Evolutionary conservation across 2,329 filamentous ascomycete species (phyloP), one percentile per base, ranked within the genome.

Genomic region (Colletotrichum eremochloae): DNA sequence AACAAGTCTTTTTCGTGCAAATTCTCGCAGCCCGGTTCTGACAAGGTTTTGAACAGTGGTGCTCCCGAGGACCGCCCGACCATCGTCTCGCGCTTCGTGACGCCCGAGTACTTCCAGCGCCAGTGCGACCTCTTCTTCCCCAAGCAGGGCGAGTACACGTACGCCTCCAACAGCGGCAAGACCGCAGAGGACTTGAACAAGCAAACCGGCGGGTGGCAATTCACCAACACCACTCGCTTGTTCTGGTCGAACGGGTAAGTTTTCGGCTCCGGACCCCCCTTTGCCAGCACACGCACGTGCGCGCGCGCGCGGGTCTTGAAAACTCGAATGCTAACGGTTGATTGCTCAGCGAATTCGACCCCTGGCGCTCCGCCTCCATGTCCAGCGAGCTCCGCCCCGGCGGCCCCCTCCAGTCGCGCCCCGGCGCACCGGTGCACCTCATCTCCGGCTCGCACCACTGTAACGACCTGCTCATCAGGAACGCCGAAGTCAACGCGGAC

Each of bases 41-140:
- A 72, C n/a, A 9, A 9, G 46, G 75, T 71, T 58, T 67, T 24
- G 1, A 24, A 70, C 42, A 83, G 82, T 72, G 86, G 86, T 29
- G 87, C 87, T 8, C 88, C 89, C 0, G 58, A 76, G 5, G 79
- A 77, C 67, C 78, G 76, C 0, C 80, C 84, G 3, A 83, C 81
- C n/a, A 82, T 91, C 55, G 85, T 88, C 65, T 89, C 87, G 20
- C 84, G 87, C 33, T 80, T 89, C 9, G 82, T 88, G 58, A 84
- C 77, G 14, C 78, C 83, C 2, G 82, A 84, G 0, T 91, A 91
- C 81, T 89, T 81, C 78, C 84, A 87, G 76, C 82, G 85, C 1
- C 87, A 90, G 76, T 92, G 90, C 77, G 79, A 75, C 0, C 79
- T 89, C 0, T 87, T 81, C 77, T 92, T 92, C 82, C 89, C 89